These are phyloP conservation scores for Angophora floribunda DNA, from an alignment of 345 rosid species.

Conservation along the genomic window DNA sequence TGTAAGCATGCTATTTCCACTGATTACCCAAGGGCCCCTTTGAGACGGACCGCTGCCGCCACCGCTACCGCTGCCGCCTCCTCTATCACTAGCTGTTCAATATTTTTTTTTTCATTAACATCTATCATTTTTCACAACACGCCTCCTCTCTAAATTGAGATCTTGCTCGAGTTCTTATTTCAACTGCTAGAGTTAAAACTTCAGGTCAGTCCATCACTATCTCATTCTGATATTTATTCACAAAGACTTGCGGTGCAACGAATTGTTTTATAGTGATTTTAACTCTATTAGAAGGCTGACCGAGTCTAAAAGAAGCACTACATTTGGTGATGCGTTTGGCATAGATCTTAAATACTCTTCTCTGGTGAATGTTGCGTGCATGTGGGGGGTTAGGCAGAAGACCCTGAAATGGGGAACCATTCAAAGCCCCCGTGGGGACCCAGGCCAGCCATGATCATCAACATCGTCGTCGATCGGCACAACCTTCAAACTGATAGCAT, in stretches of 20 bases:
- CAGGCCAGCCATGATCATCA: rapidly evolving
- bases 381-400: background rate
- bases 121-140: background rate
- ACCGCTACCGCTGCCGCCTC: background rate
- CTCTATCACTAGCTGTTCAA: background rate
- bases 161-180: background rate
- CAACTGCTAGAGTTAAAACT: background rate
- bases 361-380: background rate
- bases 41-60: background rate
- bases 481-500: too few species aligned
- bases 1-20: background rate
- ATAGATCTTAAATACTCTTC: background rate
- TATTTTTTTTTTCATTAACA: background rate
- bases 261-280: background rate
- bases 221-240: background rate
- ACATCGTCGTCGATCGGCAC: too few species aligned
- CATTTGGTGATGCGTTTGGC: background rate
- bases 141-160: background rate
- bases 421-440: background rate
- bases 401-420: background rate
- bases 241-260: background rate
- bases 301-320: background rate
- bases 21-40: background rate
- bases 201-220: background rate
- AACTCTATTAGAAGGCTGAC: rapidly evolving